Conservation (phyloP, 1,284 basidiomycete genomes). For the Macrocybe sp. region DNA sequence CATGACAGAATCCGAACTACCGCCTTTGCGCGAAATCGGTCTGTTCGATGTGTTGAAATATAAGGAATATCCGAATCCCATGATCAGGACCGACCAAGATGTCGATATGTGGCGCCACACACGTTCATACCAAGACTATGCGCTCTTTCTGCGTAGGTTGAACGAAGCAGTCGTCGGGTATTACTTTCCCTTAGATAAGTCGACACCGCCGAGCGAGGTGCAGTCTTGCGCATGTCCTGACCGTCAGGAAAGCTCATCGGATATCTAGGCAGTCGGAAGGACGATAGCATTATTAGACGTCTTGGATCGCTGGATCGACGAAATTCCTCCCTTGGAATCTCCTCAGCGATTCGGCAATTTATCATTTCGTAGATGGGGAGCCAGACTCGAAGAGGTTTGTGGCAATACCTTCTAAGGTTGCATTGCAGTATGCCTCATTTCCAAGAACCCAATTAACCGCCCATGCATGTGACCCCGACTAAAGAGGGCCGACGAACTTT, state of each 20-base stretch:
- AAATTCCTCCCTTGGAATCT: slow-evolving; percentile 74
- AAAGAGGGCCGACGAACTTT: slow-evolving; percentile 60
- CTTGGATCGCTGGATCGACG: slow-evolving; percentile 77
- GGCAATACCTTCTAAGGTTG: slow-evolving; percentile 13
- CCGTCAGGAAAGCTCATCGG: slow-evolving; percentile 25
- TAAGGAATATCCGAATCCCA: slow-evolving; percentile 31
- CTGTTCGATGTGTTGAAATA: slow-evolving; percentile 28
- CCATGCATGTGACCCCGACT: not conserved
- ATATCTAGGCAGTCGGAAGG: not conserved
- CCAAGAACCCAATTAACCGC: too few relatives aligned
- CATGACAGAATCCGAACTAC: slow-evolving; percentile 17
- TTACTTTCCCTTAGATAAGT: slow-evolving; percentile 35
- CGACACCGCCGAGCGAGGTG: slow-evolving; percentile 23
- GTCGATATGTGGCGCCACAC: slow-evolving; percentile 65
- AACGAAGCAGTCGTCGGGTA: slow-evolving; percentile 70
- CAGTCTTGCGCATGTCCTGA: slow-evolving; percentile 27
- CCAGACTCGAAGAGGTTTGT: slow-evolving; percentile 70
- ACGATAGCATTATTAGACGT: slow-evolving; percentile 60
- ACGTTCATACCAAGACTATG: slow-evolving; percentile 67
- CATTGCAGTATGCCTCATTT: too few relatives aligned
- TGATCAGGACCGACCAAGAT: slow-evolving; percentile 67
- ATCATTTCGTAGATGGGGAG: slow-evolving; percentile 87
- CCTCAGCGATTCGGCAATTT: slow-evolving; percentile 95
- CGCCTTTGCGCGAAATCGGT: slow-evolving; percentile 38
- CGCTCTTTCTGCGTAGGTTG: slow-evolving; percentile 66